phyloP scores from a whole-genome alignment of 495 filamentous ascomycete genomes.

The Neurospora sp. region DNA sequence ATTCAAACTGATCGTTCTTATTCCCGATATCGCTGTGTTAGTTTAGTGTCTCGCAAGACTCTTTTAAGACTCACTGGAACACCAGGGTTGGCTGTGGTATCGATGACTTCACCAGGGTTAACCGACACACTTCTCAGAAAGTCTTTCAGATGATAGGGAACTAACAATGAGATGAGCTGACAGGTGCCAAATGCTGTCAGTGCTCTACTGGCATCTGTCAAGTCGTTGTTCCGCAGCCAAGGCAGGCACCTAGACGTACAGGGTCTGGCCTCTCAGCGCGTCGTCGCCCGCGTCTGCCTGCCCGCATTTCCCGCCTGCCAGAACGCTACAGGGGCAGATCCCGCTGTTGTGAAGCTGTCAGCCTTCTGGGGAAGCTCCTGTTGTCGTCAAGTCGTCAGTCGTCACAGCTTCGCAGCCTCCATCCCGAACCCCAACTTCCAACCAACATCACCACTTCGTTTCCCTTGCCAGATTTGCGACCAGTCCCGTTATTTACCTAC shows the following conservation, averaged over 20 bases:
- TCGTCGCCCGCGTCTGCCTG: neutral
- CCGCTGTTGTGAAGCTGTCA: slow-evolving; percentile 3
- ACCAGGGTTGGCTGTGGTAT: neutral
- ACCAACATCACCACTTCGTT: neutral
- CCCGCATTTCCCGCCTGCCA: neutral
- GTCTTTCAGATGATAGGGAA: neutral
- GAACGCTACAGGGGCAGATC: neutral
- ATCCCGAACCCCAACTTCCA: slow-evolving; percentile 2
- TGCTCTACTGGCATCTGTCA: neutral
- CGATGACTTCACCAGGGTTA: neutral
- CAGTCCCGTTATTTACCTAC: neutral
- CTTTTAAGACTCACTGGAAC: neutral
- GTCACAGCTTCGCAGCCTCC: slow-evolving; percentile 17
- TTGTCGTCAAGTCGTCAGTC: slow-evolving; percentile 1
- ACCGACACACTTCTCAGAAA: neutral
- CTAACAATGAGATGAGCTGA: neutral
- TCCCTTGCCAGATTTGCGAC: neutral
- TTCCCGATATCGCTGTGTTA: neutral
- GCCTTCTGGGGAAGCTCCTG: slow-evolving; percentile 5
- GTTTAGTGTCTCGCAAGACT: neutral
- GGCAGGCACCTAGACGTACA: neutral
- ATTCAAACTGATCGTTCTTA: neutral
- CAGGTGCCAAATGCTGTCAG: neutral
- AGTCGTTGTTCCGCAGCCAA: neutral
- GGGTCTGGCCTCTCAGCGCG: neutral